Conservation (phyloP, 352 stramenopile genomes). For the Elongisporangium undulatum region DNA sequence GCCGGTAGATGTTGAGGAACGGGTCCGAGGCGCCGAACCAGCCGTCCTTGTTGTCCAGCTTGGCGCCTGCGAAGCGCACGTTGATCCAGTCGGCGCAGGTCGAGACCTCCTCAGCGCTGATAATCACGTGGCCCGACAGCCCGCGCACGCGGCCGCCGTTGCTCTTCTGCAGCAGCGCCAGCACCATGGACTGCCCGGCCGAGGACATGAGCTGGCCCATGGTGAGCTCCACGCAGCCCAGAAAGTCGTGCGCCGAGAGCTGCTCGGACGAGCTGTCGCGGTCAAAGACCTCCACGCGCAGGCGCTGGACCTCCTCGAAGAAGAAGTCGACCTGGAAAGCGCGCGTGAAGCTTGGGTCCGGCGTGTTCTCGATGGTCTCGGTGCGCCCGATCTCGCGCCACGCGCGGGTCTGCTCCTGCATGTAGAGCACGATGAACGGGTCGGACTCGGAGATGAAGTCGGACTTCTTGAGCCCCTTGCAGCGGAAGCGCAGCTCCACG, state of each 20-base stretch:
- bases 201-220: conserved; percentile 75
- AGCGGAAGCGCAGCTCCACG: conserved; percentile 64
- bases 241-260: conserved; percentile 60
- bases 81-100: conserved; percentile 56
- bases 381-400: conserved; percentile 77
- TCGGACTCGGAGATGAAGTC: conserved; percentile 71
- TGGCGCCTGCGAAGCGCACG: conserved; percentile 54
- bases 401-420: conserved; percentile 36
- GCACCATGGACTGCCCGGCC: conserved; percentile 47
- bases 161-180: conserved; percentile 53
- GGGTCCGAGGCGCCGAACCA: conserved; percentile 75
- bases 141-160: conserved; percentile 24
- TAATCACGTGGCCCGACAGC: conserved; percentile 54
- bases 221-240: conserved; percentile 72
- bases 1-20: conserved; percentile 72
- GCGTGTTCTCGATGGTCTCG: conserved; percentile 66
- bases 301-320: conserved; percentile 78
- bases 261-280: conserved; percentile 59
- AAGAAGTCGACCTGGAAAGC: conserved; percentile 71
- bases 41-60: conserved; percentile 77
- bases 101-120: conserved; percentile 70
- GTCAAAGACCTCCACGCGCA: conserved; percentile 80
- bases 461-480: conserved; percentile 65
- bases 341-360: conserved; percentile 66
- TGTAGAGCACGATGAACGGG: conserved; percentile 70